Conservation (phyloP, 2,329 filamentous ascomycete genomes). For the Cladorrhinum sp. region DNA sequence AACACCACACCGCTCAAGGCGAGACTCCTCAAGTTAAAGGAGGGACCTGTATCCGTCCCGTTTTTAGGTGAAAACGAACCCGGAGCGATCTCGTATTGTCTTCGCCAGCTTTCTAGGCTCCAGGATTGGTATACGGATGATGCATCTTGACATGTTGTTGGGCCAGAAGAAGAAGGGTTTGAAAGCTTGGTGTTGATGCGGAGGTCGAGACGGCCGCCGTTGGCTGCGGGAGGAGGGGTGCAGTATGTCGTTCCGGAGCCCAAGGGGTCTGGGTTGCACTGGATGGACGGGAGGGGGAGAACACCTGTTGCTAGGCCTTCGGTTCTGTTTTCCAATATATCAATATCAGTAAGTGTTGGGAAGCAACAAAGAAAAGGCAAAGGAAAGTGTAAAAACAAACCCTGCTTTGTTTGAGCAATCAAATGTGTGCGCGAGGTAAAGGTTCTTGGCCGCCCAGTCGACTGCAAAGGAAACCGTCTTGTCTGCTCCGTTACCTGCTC, state of each 20-base stretch:
- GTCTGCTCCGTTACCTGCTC: constrained; percentile 31
- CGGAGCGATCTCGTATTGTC: constrained; percentile 30
- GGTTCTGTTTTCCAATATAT: constrained; percentile 20
- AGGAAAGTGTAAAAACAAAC: constrained; percentile 10
- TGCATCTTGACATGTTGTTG: constrained; percentile 23
- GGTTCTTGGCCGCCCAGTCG: constrained; percentile 34
- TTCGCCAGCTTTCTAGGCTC: constrained; percentile 33
- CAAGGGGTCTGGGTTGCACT: constrained; percentile 26
- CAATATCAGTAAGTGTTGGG: background rate
- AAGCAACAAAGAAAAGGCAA: background rate
- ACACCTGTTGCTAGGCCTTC: constrained; percentile 32
- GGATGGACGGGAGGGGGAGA: constrained; percentile 28
- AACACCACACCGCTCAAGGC: constrained; percentile 30
- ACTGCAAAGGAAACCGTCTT: constrained; percentile 34
- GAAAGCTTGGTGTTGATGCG: constrained; percentile 25
- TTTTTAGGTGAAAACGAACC: constrained; percentile 20
- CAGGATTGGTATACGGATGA: constrained; percentile 32
- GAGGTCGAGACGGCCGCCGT: constrained; percentile 16
- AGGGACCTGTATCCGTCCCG: constrained; percentile 30
- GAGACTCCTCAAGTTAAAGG: constrained; percentile 30
- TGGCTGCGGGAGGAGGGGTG: constrained; percentile 20
- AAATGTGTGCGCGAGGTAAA: constrained; percentile 37
- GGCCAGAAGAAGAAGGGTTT: constrained; percentile 22
- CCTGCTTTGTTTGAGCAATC: constrained; percentile 31
- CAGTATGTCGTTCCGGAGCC: constrained; percentile 26